Percentiles rank a stretch among this genome's conserved stretches.
Evolutionary conservation across 352 stramenopile genomes (phyloP).

Genomic region (Saprolegnia diclina): DNA sequence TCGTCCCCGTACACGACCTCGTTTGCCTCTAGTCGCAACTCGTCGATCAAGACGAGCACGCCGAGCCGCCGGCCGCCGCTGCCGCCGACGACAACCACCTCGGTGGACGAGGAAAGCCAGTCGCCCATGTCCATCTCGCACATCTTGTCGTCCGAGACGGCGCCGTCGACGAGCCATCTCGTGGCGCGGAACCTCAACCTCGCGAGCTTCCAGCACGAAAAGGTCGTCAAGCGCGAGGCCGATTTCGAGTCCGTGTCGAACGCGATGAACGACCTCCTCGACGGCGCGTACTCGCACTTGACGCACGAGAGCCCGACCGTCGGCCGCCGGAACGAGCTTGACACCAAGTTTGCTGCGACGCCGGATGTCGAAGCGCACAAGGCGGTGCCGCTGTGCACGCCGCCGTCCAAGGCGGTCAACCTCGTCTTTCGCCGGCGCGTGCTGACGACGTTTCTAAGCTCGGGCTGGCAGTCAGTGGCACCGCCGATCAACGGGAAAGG

Average conservation of each 20-base stretch:
- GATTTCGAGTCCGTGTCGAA: slow-evolving; percentile 1
- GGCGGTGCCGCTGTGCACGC: background rate
- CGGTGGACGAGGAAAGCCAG: background rate
- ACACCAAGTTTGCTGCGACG: background rate
- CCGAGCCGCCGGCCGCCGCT: background rate
- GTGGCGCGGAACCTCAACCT: slow-evolving; percentile 2
- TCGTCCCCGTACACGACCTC: background rate
- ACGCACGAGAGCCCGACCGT: slow-evolving; percentile 1
- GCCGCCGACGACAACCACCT: background rate
- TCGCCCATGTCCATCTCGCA: slow-evolving; percentile 11
- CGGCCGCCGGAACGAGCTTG: background rate
- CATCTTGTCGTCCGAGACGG: slow-evolving; percentile 1
- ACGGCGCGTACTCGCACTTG: slow-evolving; percentile 10
- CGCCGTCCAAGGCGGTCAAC: slow-evolving; percentile 2
- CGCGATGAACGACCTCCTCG: slow-evolving; percentile 12
- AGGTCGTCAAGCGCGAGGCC: background rate
- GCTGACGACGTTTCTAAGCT: slow-evolving; percentile 10
- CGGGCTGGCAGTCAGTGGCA: slow-evolving; percentile 1
- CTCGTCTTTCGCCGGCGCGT: slow-evolving; percentile 6
- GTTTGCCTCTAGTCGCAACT: background rate
- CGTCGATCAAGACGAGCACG: background rate
- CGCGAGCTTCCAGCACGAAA: background rate
- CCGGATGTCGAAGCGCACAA: background rate
- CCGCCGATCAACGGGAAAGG: background rate
- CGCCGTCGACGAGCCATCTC: background rate